Percentiles rank a stretch among this genome's conserved stretches.
Conservation (phyloP, 805 yeast species). For the Komagataella phaffii region DNA sequence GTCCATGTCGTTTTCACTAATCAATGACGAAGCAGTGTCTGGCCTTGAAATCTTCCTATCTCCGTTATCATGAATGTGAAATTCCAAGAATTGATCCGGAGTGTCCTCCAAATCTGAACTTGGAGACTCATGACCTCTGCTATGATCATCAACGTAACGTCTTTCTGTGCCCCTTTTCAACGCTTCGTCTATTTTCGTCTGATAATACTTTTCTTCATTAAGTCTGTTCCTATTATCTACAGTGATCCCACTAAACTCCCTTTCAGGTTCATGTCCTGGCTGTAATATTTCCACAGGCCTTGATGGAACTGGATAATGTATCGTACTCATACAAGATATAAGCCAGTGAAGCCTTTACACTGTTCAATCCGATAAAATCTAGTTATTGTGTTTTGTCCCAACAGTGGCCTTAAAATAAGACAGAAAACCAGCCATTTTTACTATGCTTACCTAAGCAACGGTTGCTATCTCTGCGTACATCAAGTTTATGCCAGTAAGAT, state of each 20-base stretch:
- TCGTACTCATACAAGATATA: neutral
- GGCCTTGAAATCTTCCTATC: neutral
- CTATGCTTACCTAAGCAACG: neutral
- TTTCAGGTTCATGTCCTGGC: neutral
- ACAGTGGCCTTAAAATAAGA: neutral
- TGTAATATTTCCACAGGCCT: neutral
- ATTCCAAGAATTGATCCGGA: neutral
- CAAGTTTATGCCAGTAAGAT: neutral
- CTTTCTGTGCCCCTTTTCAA: neutral
- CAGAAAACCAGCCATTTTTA: neutral
- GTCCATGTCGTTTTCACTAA: neutral
- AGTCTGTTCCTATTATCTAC: neutral
- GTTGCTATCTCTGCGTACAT: too few species aligned
- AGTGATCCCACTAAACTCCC: neutral
- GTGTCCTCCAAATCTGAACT: neutral
- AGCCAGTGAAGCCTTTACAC: neutral
- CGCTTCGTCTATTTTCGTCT: neutral
- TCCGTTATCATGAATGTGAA: neutral
- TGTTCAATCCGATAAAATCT: neutral
- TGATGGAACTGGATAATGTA: neutral
- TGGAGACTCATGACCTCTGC: neutral
- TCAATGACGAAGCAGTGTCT: neutral
- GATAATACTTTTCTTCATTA: neutral
- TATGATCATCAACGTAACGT: neutral
- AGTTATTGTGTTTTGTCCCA: neutral